These are phyloP conservation scores for Ophiostoma australiae DNA, from an alignment of 2,329 filamentous ascomycete genomes.

Conservation along the genomic window DNA sequence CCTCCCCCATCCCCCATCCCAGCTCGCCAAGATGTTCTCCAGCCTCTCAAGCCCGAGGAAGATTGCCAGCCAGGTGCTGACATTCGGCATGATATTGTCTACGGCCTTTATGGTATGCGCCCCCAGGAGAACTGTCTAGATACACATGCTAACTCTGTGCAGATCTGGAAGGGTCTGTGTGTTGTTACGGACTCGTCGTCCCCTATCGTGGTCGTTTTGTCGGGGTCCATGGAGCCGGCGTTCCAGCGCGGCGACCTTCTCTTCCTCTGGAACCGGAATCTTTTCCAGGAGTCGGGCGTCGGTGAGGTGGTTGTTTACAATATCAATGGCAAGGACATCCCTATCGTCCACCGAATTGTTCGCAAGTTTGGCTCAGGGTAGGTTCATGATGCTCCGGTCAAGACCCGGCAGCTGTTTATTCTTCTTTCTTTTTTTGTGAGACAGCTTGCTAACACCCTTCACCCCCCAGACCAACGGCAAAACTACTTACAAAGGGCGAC, in stretches of 20 bases:
- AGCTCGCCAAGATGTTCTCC: conserved; percentile 55
- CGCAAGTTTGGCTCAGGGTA: conserved; percentile 62
- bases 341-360: conserved; percentile 91
- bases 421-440: neutral
- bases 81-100: conserved; percentile 84
- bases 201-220: conserved; percentile 78
- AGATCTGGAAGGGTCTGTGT: conserved; percentile 85
- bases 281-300: conserved; percentile 51
- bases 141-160: conserved; percentile 26
- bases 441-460: neutral
- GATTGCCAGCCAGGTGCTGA: conserved; percentile 74
- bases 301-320: conserved; percentile 61
- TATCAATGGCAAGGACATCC: conserved; percentile 88
- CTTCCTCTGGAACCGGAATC: conserved; percentile 69
- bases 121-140: neutral
- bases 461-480: conserved; percentile 46
- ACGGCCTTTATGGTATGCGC: conserved; percentile 75
- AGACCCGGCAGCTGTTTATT: neutral
- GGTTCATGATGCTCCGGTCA: conserved; percentile 29
- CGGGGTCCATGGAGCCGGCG: conserved; percentile 77
- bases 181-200: conserved; percentile 69
- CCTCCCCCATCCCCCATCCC: neutral
- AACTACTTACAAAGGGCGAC: conserved; percentile 93
- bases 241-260: conserved; percentile 74
- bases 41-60: conserved; percentile 71